Evolutionary conservation across 2,329 filamentous ascomycete species (phyloP), one percentile per base, ranked within the genome.

Genomic region (Nemania diffusa): DNA sequence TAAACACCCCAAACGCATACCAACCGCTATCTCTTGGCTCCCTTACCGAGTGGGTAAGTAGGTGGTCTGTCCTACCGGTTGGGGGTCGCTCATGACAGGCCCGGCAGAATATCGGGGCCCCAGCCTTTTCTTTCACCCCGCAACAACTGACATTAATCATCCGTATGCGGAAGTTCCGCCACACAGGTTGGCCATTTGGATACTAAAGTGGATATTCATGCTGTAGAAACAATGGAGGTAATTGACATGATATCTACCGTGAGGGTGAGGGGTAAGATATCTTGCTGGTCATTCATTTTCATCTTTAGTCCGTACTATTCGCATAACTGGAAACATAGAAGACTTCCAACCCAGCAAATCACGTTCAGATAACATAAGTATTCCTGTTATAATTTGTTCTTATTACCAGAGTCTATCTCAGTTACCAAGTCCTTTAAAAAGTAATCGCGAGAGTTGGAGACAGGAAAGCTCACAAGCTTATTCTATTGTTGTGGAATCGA

Each of bases 111-210:
- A 48, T 62, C 65, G 65, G 65, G 51, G 40, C 51, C 34, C 46
- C 53, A 24, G 32, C 13, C 9, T 60, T 29, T 22, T n/a, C n/a
- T 20, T 20, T 22, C 17, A 29, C 62, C 46, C 59, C 64, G 59
- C 59, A 40, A 40, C 37, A 40, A 11, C 13, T 17, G 11, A 15
- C 37, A 61, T 20, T 48, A 42, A 20, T 34, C 8, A 11, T 7
- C 57, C 57, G n/a, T 34, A 68, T 62, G 7, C n/a, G 32, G 65
- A 61, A 68, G 40, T 22, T 68, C 65, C 65, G 65, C 65, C 62
- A 48, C 8, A 7, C 0, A 13, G 32, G 34, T 40, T 13, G n/a
- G n/a, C n/a, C n/a, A n/a, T n/a, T n/a, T n/a, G n/a, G n/a, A n/a
- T n/a, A n/a, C n/a, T n/a, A n/a, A n/a, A n/a, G 11, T 17, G 37